Percentiles rank a stretch among this genome's conserved stretches.
Evolutionary conservation across 306 rosid species (phyloP).

Genomic region (Prunus armeniaca): DNA sequence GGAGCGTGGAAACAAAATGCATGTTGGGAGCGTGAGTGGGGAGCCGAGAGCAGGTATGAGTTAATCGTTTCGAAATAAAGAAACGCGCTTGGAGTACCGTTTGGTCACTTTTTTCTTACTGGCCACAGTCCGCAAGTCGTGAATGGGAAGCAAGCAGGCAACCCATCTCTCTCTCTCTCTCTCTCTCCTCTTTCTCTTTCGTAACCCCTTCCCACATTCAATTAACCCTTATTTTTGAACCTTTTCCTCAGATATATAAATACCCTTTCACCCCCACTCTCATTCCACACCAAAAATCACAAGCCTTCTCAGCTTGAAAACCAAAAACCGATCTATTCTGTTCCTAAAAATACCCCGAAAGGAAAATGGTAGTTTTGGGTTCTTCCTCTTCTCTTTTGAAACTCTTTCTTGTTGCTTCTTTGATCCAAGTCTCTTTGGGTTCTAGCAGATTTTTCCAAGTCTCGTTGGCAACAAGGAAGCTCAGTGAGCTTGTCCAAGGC

Average conservation of each 20-base stretch:
- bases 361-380: conserved; percentile 27
- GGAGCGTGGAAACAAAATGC: conserved; percentile 29
- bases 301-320: neutral
- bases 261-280: neutral
- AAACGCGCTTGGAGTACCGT: conserved; percentile 36
- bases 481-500: conserved; percentile 49
- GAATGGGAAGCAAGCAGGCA: conserved; percentile 47
- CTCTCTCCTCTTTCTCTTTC: conserved; percentile 23
- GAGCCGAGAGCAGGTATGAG: neutral
- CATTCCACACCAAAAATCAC: conserved; percentile 8
- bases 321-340: neutral
- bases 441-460: conserved; percentile 31
- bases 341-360: neutral
- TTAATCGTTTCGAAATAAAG: conserved; percentile 9
- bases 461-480: conserved; percentile 47
- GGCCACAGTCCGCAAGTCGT: conserved; percentile 38
- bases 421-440: conserved; percentile 39
- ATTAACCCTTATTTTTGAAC: neutral
- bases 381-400: neutral
- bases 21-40: neutral
- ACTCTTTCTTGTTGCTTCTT: conserved; percentile 21
- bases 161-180: conserved; percentile 19
- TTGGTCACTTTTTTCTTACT: conserved; percentile 35
- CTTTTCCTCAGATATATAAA: conserved; percentile 31
- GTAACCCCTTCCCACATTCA: conserved; percentile 27